Conservation (phyloP, 2,329 filamentous ascomycete genomes). For the Sclerotinia nivalis region DNA sequence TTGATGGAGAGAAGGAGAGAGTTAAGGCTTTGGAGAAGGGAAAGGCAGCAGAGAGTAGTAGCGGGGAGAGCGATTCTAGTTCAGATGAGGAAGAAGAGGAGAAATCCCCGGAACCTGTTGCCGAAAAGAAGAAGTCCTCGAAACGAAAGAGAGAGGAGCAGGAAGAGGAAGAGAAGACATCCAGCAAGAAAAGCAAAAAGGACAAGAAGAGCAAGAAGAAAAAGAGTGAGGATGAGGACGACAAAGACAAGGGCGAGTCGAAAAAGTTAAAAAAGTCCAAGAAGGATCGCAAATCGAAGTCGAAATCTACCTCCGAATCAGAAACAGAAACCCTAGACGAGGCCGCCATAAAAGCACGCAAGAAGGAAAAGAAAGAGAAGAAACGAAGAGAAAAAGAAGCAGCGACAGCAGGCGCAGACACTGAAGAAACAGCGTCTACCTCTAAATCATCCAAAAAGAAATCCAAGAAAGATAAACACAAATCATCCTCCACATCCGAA, state of each 20-base stretch:
- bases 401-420: slow-evolving; percentile 1
- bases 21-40: slow-evolving; percentile 35
- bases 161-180: slow-evolving; percentile 43
- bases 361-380: slow-evolving; percentile 24
- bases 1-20: slow-evolving; percentile 43
- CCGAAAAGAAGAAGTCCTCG: slow-evolving; percentile 38
- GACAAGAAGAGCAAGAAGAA: slow-evolving; percentile 39
- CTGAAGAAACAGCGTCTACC: slow-evolving; percentile 16
- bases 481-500: slow-evolving; percentile 38
- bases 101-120: slow-evolving; percentile 15
- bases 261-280: slow-evolving; percentile 43
- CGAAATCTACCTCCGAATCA: slow-evolving; percentile 2
- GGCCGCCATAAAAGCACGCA: slow-evolving; percentile 1
- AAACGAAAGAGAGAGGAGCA: slow-evolving; percentile 48
- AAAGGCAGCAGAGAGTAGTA: slow-evolving; percentile 22
- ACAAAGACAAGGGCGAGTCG: slow-evolving; percentile 26
- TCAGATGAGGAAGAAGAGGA: slow-evolving; percentile 24
- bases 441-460: slow-evolving; percentile 43
- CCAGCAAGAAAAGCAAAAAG: slow-evolving; percentile 29
- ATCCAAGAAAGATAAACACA: slow-evolving; percentile 45
- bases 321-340: slow-evolving; percentile 1
- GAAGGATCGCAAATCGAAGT: slow-evolving; percentile 25
- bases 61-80: slow-evolving; percentile 9
- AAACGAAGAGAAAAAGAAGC: slow-evolving; percentile 27
- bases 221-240: slow-evolving; percentile 48